phyloP scores from a whole-genome alignment of 345 rosid species.

The Reutealis trisperma region DNA sequence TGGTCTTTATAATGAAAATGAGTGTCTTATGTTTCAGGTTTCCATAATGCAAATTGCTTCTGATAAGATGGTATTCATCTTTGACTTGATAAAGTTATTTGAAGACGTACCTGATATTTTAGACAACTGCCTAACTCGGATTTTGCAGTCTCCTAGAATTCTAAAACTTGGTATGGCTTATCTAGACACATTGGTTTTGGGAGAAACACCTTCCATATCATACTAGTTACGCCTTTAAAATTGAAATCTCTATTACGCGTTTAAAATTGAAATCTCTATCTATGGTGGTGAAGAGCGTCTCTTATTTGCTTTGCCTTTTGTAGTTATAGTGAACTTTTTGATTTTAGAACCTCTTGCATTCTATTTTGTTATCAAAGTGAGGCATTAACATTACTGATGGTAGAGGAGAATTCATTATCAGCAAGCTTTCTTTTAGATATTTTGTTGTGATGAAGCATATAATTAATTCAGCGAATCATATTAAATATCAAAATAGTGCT shows the following conservation, averaged over 20 bases:
- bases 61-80: conserved; percentile 64
- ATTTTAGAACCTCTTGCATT: background rate
- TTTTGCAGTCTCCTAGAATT: conserved; percentile 68
- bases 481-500: background rate
- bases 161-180: conserved; percentile 74
- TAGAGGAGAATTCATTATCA: background rate
- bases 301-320: conserved; percentile 4
- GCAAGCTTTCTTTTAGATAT: background rate
- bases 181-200: conserved; percentile 9
- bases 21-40: conserved; percentile 57
- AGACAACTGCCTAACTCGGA: conserved; percentile 68
- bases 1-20: conserved; percentile 4
- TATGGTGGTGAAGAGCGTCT: background rate
- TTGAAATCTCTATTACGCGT: background rate
- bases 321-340: background rate
- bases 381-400: background rate
- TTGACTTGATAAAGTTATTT: conserved; percentile 84
- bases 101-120: conserved; percentile 59
- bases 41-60: conserved; percentile 93
- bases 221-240: background rate
- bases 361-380: background rate
- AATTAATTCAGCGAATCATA: background rate
- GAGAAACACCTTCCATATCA: conserved; percentile 3
- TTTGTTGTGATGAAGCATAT: background rate
- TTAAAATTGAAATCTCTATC: background rate